phyloP scores from a whole-genome alignment of 805 yeast genomes.

The Candida easanensis region DNA sequence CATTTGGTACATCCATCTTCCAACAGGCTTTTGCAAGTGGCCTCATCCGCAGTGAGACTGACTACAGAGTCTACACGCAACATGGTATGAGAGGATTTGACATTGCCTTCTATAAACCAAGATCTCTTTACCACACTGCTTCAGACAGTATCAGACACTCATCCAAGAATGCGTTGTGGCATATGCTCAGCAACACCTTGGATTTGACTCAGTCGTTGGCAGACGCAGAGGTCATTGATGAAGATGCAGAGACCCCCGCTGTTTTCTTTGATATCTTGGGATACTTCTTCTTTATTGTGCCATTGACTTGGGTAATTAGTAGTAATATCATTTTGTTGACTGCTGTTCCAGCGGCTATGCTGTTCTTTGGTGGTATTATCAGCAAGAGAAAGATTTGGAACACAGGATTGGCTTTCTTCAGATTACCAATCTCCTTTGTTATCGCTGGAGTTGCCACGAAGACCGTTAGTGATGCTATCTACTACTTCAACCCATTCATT shows the following conservation, averaged over 20 bases:
- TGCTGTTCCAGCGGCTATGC: slow-evolving; percentile 50
- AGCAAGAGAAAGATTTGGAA: slow-evolving; percentile 47
- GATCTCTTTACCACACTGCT: slow-evolving; percentile 79
- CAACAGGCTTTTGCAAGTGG: slow-evolving; percentile 83
- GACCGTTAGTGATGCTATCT: slow-evolving; percentile 38
- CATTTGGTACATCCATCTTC: slow-evolving; percentile 76
- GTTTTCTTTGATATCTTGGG: slow-evolving; percentile 68
- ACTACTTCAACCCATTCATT: slow-evolving; percentile 43
- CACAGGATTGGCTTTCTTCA: slow-evolving; percentile 44
- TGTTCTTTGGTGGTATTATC: slow-evolving; percentile 48
- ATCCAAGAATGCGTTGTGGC: slow-evolving; percentile 71
- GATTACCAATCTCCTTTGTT: slow-evolving; percentile 58
- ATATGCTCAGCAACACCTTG: slow-evolving; percentile 72
- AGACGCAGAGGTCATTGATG: slow-evolving; percentile 33
- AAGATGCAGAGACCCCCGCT: slow-evolving; percentile 39
- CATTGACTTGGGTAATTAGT: slow-evolving; percentile 47
- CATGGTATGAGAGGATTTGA: slow-evolving; percentile 82
- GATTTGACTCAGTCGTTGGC: slow-evolving; percentile 54
- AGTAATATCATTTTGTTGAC: slow-evolving; percentile 51
- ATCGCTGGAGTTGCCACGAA: slow-evolving; percentile 40
- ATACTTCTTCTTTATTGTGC: slow-evolving; percentile 47
- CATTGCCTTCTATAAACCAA: slow-evolving; percentile 83
- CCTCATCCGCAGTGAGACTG: slow-evolving; percentile 77
- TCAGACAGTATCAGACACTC: slow-evolving; percentile 67
- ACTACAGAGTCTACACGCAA: slow-evolving; percentile 66